phyloP scores from a whole-genome alignment of 768 basidiomycete genomes.

The Collybiopsis confluens region DNA sequence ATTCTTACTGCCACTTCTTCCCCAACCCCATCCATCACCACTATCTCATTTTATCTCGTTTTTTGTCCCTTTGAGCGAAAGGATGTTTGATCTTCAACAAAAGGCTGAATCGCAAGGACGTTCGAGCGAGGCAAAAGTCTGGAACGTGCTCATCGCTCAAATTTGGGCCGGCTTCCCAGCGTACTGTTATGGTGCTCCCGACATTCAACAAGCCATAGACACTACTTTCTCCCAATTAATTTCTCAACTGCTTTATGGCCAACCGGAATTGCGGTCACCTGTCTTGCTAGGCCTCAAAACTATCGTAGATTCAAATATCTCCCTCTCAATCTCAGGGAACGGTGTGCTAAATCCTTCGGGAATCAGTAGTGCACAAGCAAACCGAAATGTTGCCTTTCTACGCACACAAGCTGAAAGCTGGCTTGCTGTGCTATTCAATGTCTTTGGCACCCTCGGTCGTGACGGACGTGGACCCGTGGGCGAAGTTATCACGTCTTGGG shows the following conservation, averaged over 20 bases:
- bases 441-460: constrained; percentile 82
- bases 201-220: constrained; percentile 72
- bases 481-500: constrained; percentile 86
- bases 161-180: constrained; percentile 90
- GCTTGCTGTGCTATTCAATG: constrained; percentile 93
- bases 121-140: constrained; percentile 87
- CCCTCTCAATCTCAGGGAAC: constrained; percentile 37
- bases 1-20: constrained; percentile 84
- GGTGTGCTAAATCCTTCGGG: constrained; percentile 23
- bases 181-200: constrained; percentile 80
- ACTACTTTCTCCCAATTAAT: constrained; percentile 82
- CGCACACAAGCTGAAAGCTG: constrained; percentile 83
- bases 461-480: constrained; percentile 77
- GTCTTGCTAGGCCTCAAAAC: constrained; percentile 78
- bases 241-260: constrained; percentile 88
- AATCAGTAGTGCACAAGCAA: constrained; percentile 57
- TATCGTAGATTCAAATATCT: constrained; percentile 76
- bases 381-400: constrained; percentile 66
- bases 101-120: constrained; percentile 70
- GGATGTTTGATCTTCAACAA: constrained; percentile 85
- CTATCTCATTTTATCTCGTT: constrained; percentile 82
- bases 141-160: constrained; percentile 90
- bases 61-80: constrained; percentile 92
- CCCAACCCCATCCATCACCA: constrained; percentile 76
- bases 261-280: constrained; percentile 76